These are phyloP conservation scores for Aspergillus tubingensis DNA, from an alignment of 2,329 filamentous ascomycete genomes.

Conservation along the genomic window DNA sequence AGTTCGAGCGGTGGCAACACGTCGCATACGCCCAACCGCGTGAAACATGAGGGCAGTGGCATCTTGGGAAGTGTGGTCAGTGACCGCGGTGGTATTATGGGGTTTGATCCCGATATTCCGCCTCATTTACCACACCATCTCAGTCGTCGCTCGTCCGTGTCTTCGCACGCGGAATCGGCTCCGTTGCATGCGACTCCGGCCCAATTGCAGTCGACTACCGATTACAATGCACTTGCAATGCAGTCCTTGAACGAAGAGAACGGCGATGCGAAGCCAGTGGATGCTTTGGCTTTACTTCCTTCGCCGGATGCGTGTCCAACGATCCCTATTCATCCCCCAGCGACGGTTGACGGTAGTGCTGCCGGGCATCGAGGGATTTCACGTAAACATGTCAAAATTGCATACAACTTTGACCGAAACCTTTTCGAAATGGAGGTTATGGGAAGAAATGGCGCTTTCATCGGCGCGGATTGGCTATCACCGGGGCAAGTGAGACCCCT, in stretches of 20 bases:
- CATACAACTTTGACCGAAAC: conserved; percentile 59
- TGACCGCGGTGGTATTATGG: conserved; percentile 58
- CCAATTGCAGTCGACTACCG: conserved; percentile 41
- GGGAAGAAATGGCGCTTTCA: conserved; percentile 60
- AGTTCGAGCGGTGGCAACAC: conserved; percentile 49
- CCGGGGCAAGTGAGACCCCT: conserved; percentile 52
- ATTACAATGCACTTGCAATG: conserved; percentile 52
- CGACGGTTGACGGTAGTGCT: conserved; percentile 47
- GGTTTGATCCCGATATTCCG: conserved; percentile 47
- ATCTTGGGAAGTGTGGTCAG: conserved; percentile 56
- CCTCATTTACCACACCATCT: conserved; percentile 42
- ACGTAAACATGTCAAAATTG: conserved; percentile 62
- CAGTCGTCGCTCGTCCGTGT: conserved; percentile 54
- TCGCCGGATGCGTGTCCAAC: conserved; percentile 57
- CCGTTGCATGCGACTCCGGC: conserved; percentile 41
- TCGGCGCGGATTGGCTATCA: conserved; percentile 53
- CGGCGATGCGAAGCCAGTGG: conserved; percentile 45
- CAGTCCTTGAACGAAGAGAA: conserved; percentile 42
- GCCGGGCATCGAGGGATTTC: conserved; percentile 62
- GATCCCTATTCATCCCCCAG: conserved; percentile 62
- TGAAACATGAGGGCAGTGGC: conserved; percentile 47
- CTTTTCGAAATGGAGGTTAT: conserved; percentile 61
- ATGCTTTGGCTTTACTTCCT: conserved; percentile 51
- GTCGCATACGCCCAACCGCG: conserved; percentile 48
- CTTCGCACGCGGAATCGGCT: conserved; percentile 45